Evolutionary conservation across 2,329 filamentous ascomycete species (phyloP).

Genomic region (Trichophyton simii): DNA sequence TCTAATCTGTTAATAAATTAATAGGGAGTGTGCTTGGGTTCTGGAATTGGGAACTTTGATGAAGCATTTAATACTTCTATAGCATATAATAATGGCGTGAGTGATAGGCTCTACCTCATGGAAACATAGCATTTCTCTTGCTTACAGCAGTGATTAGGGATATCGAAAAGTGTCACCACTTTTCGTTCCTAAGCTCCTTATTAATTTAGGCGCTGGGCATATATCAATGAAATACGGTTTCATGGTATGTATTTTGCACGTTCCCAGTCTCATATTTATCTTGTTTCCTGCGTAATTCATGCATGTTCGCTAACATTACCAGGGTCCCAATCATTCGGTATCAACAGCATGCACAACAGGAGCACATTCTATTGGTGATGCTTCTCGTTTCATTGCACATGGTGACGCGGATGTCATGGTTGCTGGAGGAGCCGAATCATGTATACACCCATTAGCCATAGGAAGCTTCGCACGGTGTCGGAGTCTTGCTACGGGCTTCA

Average conservation of each 20-base stretch:
- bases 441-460: constrained; percentile 85
- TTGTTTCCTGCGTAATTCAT: not conserved
- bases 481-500: constrained; percentile 72
- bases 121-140: not conserved
- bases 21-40: constrained; percentile 79
- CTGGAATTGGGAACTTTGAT: constrained; percentile 87
- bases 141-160: constrained; percentile 43
- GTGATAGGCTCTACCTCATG: constrained; percentile 19
- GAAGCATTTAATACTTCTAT: constrained; percentile 78
- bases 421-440: constrained; percentile 88
- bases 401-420: constrained; percentile 93
- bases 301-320: not conserved
- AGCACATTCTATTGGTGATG: constrained; percentile 87
- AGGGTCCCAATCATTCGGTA: constrained; percentile 82
- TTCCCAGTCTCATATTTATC: not conserved
- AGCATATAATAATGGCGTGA: constrained; percentile 59
- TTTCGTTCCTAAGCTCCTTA: constrained; percentile 84
- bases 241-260: constrained; percentile 32
- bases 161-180: constrained; percentile 87
- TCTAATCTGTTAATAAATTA: not conserved
- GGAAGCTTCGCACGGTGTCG: constrained; percentile 82
- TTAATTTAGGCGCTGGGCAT: constrained; percentile 90
- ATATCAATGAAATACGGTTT: constrained; percentile 88
- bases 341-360: constrained; percentile 96
- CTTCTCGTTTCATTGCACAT: constrained; percentile 78